phyloP scores from a whole-genome alignment of 2,329 filamentous ascomycete species.

The Curvularia verruculosa region DNA sequence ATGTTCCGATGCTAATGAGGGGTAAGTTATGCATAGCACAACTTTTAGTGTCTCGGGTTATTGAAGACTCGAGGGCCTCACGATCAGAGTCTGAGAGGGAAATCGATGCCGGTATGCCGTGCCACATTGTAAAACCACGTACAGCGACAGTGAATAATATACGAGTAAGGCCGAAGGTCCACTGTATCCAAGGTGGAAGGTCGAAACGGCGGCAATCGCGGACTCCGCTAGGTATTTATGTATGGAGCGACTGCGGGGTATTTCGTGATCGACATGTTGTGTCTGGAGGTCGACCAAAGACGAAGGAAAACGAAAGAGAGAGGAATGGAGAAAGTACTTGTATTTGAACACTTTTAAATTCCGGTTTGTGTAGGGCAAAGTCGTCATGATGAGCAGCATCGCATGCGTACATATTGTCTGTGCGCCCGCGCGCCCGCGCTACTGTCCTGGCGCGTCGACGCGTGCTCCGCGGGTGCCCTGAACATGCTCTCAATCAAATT shows the following conservation, averaged over 20 bases:
- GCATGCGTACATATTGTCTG: neutral
- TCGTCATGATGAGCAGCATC: conserved; percentile 13
- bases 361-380: neutral
- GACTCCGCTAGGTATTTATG: neutral
- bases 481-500: neutral
- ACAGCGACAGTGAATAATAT: neutral
- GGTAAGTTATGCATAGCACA: conserved; percentile 16
- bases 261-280: neutral
- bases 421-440: conserved; percentile 13
- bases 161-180: neutral
- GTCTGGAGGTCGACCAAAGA: neutral
- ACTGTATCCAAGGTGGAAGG: neutral
- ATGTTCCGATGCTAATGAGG: conserved; percentile 3
- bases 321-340: neutral
- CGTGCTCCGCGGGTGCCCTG: conserved; percentile 12
- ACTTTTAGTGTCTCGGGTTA: conserved; percentile 8
- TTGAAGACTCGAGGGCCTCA: neutral
- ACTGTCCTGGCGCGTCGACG: conserved; percentile 25
- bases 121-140: neutral
- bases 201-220: conserved; percentile 2
- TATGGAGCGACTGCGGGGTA: neutral
- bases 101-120: neutral
- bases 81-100: conserved; percentile 1
- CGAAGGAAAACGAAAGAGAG: neutral
- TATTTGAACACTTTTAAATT: neutral